phyloP scores from a whole-genome alignment of 768 basidiomycete genomes.

The Naganishia antarctica region DNA sequence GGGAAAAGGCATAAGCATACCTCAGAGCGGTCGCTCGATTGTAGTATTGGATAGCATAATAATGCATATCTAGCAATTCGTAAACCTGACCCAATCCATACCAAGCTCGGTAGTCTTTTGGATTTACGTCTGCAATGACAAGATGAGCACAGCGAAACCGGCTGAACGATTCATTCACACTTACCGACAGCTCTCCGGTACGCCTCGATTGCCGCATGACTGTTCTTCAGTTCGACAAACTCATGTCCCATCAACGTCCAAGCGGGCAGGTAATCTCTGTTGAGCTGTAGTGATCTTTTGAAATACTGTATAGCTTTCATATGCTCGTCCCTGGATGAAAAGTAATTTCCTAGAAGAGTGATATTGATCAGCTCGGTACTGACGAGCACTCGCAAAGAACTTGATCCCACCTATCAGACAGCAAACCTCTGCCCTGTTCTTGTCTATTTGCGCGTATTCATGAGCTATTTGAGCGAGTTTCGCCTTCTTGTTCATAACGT shows the following conservation, averaged over 20 bases:
- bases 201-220: constrained; percentile 96
- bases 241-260: constrained; percentile 99
- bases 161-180: constrained; percentile 38
- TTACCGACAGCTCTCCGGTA: constrained; percentile 90
- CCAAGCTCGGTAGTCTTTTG: constrained; percentile 97
- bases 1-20: constrained; percentile 51
- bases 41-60: constrained; percentile 93
- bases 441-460: constrained; percentile 79
- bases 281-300: constrained; percentile 85
- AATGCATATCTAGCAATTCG: constrained; percentile 91
- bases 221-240: constrained; percentile 98
- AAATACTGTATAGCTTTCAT: constrained; percentile 96
- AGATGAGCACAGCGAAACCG: background rate
- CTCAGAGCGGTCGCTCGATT: constrained; percentile 88
- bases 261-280: constrained; percentile 88
- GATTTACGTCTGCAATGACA: constrained; percentile 68
- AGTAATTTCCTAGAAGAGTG: constrained; percentile 78
- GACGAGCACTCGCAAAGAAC: background rate
- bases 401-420: constrained; percentile 75
- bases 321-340: constrained; percentile 86
- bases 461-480: constrained; percentile 89
- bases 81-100: constrained; percentile 98
- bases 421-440: constrained; percentile 92
- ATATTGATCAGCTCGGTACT: background rate
- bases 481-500: constrained; percentile 81